Base-by-base conservation (phyloP, 495 filamentous ascomycete genomes). In the Apodospora peruviana region DNA sequence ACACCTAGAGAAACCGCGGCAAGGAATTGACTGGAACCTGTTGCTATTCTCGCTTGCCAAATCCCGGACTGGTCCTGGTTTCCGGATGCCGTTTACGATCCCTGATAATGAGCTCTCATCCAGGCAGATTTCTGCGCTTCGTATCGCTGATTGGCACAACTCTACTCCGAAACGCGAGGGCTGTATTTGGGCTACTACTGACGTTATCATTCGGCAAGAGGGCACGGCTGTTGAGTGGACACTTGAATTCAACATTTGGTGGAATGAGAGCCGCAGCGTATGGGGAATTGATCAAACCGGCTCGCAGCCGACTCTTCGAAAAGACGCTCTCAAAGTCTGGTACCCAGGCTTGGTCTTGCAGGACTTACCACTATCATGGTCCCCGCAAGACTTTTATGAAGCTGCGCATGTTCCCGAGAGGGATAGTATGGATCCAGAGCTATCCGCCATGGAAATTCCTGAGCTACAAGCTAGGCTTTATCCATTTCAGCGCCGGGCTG, bases 341-440 rank as follows among this genome's bases (percentile, higher is more conserved):
- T 65, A 59, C 25, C 62, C 62, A 12, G 40, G 48, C 2, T 8
- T 58, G 17, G 19, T 36, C 0, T 16, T 41, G 14, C 25, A n/a
- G n/a, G 21, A 34, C 12, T 10, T 10, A 8, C 36, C 8, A 16
- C 21, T 27, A 2, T 22, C 50, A 12, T 61, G 68, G 43, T 66
- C 66, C 0, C 65, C 73, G 7, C 66, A 67, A 43, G 67, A 67
- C 24, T 76, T 75, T 40, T 76, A 76, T 37, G 63, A 69, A 23
- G 66, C 70, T 0, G 66, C 70, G n/a, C 65, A 61, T 36, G 47
- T 66, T 21, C 67, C 73, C 0, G 48, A 60, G 32, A 60, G 60
- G 20, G 52, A 62, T 3, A 9, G 21, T 4, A 40, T 52, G 14
- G 48, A 65, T 36, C 37, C 52, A 2, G 47, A 60, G 17, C 35